phyloP scores from a whole-genome alignment of 441 rosid species.

The Gossypium gossypioides region DNA sequence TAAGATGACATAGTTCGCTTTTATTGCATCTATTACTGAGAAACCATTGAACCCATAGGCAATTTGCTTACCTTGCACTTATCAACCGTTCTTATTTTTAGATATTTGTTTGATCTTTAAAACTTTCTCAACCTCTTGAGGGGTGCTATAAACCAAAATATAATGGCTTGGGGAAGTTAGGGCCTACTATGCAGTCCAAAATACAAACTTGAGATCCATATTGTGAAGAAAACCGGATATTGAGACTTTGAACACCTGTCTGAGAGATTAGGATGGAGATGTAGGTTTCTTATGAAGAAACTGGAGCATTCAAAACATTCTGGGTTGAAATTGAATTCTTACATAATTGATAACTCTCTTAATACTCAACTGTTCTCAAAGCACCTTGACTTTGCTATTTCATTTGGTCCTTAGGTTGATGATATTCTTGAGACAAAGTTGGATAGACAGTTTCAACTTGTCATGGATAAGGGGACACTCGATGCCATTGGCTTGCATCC shows the following conservation, averaged over 20 bases:
- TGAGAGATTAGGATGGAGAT: slow-evolving; percentile 4
- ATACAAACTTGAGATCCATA: background rate
- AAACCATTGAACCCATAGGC: background rate
- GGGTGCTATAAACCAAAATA: background rate
- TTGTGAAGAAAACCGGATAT: background rate
- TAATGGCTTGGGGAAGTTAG: background rate
- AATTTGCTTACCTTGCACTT: background rate
- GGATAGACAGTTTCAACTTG: slow-evolving; percentile 58
- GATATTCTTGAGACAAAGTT: slow-evolving; percentile 75
- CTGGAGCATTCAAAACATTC: background rate
- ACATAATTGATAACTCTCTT: background rate
- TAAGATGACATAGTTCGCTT: background rate
- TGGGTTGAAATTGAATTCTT: background rate
- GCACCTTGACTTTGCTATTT: background rate
- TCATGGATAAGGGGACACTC: slow-evolving; percentile 89
- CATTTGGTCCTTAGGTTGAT: slow-evolving; percentile 50
- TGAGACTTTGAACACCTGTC: background rate
- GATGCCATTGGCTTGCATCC: slow-evolving; percentile 97
- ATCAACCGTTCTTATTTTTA: background rate
- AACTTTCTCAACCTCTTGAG: background rate
- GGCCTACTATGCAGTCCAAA: background rate
- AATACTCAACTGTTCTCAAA: background rate
- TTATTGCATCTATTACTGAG: background rate
- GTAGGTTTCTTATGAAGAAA: background rate
- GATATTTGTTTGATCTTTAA: background rate